Base-by-base conservation (phyloP, 2,329 filamentous ascomycete species). In the Graphilbum sp. region DNA sequence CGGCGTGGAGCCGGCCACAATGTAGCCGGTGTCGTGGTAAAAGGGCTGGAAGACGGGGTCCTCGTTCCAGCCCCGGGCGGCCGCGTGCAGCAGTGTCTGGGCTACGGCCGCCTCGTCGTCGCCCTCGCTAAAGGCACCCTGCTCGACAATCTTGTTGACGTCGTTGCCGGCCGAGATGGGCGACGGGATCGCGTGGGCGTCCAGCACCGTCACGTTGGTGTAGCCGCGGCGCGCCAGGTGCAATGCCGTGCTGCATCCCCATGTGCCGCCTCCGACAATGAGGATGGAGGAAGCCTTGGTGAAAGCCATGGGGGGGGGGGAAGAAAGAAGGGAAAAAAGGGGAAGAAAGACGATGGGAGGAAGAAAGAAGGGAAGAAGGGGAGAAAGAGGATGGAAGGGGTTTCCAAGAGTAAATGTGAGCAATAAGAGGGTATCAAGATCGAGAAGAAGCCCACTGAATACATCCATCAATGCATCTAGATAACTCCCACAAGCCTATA, bases 31-130 rank as follows among this genome's bases (percentile, higher is more conserved):
- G 29, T 25, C 30, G 20, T 37, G 36, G 21, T 25, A 37, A 19
- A 32, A 37, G 17, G 36, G 36, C 29, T 21, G 15, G 36, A 37
- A 37, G 13, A 37, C 29, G 4, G 36, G 36, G 21, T 37, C 36
- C n/a, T 17, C 25, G 29, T 18, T 17, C 36, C 36, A 37, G 12
- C 24, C 35, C 19, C 23, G 8, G 27, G 35, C 17, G 8, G 35
- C 35, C 6, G 35, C 35, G 13, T 37, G 35, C n/a, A 32, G 29
- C 18, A 32, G 29, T 5, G 20, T n/a, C n/a, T 17, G n/a, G 18
- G 29, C 36, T 9, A 37, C 27, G 17, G 17, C 12, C 4, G 27
- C 25, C 25, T 25, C 29, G 29, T 32, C 36, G 8, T 37, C 20
- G 30, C 36, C 29, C 2, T 23, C 19, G 15, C 5, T 32, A n/a